Conservation (phyloP, 148 eudicot species). For the Nepenthes gracilis region DNA sequence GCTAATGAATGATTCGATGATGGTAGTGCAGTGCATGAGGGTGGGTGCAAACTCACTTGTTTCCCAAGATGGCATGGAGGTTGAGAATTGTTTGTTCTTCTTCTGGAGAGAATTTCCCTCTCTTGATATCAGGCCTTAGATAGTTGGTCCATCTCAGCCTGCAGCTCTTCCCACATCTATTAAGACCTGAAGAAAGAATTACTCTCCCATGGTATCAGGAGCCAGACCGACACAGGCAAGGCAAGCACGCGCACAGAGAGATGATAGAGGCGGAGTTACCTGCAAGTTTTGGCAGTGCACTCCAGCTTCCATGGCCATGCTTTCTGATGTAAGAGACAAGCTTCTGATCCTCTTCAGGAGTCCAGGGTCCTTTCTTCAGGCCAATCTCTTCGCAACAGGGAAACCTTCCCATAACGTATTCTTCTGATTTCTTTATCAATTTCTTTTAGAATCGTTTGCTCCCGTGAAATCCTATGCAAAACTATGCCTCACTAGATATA, state of each 20-base stretch:
- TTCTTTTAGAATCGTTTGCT: too few relatives aligned
- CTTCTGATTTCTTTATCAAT: not conserved
- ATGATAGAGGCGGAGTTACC: not conserved
- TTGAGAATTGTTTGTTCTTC: not conserved
- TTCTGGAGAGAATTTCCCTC: constrained; percentile 1
- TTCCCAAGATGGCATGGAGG: not conserved
- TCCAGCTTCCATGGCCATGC: constrained; percentile 1
- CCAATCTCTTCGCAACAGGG: not conserved
- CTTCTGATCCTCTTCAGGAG: constrained; percentile 1
- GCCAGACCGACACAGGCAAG: not conserved
- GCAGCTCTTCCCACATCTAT: constrained; percentile 2
- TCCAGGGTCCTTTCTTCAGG: not conserved
- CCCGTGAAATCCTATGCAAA: too few relatives aligned
- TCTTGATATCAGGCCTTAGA: constrained; percentile 2
- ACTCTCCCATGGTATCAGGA: not conserved
- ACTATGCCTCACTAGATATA: too few relatives aligned
- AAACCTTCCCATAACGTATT: not conserved
- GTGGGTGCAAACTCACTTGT: not conserved
- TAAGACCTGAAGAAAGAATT: not conserved
- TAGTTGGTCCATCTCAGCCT: constrained; percentile 1
- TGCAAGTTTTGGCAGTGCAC: not conserved
- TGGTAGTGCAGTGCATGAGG: too few relatives aligned
- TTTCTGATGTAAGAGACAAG: not conserved
- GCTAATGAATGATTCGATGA: too few relatives aligned
- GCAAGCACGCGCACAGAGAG: not conserved